Evolutionary conservation across 139 green algal genomes (phyloP), one percentile per base, ranked within the genome.

Genomic region (Bryopsis sp.): DNA sequence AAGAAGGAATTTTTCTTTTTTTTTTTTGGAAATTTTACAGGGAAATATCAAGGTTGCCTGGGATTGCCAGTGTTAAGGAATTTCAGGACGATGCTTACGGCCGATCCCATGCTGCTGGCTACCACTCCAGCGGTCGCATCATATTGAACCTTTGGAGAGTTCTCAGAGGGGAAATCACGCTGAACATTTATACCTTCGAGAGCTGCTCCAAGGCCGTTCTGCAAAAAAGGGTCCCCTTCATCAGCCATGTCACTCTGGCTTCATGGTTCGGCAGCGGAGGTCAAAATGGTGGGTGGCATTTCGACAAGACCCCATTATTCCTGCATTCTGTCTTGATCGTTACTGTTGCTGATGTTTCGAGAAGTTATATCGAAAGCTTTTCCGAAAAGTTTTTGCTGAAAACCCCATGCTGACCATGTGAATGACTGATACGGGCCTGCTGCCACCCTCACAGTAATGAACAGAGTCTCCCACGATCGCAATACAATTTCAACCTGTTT

Each of bases 81-180:
- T 60, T 61, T 32, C 61, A 82, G 63, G 75, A 84, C 1, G 88
- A 96, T 62, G 84, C 91, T 66, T 98, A 90, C 78, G 93, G 87
- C 3, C 69, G 63, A 47, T 70, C 79, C 50, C 79, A 92, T 33
- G 81, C 75, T 28, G 84, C 70, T 8, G 88, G 86, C 35, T 66
- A 85, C 22, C 68, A 80, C 57, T 48, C 70, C 47, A 43, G 74
- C 1, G 94, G 94, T 4, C 85, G 94, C 43, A 82, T 97, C n/a
- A 66, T 97, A 38, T 81, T 99, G 70, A 98, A 97, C 77, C 70
- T 95, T 38, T 99, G 94, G 85, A 89, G 72, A 48, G 64, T 95
- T 65, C 87, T 84, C 62, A 66, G 60, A 1, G 71, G 72, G 29
- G 87, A 94, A 74, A 67, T 95, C 26, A 95, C 93, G 81, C 84